Evolutionary conservation across 768 basidiomycete genomes (phyloP).

Genomic region (Tricholoma sp.): DNA sequence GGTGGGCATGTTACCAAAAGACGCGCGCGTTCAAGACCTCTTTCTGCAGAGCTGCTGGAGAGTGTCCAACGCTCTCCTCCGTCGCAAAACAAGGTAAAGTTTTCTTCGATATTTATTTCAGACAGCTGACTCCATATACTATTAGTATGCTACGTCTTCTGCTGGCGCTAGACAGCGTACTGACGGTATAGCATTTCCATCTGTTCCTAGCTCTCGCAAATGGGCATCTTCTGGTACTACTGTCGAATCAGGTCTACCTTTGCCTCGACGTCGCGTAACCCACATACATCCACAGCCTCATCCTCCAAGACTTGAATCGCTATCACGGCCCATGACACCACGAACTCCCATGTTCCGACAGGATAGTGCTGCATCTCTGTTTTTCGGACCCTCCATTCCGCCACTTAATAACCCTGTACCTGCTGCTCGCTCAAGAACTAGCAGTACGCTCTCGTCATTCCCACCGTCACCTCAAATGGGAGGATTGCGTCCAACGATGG

Average conservation of each 20-base stretch:
- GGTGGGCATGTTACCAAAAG: slow-evolving; percentile 74
- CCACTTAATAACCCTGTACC: slow-evolving; percentile 17
- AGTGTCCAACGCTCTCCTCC: slow-evolving; percentile 37
- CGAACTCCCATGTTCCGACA: slow-evolving; percentile 44
- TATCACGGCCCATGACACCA: slow-evolving; percentile 11
- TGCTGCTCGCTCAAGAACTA: slow-evolving; percentile 25
- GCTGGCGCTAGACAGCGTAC: slow-evolving; percentile 6
- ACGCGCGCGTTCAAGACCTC: slow-evolving; percentile 66
- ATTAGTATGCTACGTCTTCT: not conserved
- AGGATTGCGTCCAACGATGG: slow-evolving; percentile 22
- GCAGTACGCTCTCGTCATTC: slow-evolving; percentile 19
- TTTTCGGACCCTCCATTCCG: slow-evolving; percentile 60
- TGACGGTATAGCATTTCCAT: slow-evolving; percentile 33
- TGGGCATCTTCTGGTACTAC: slow-evolving; percentile 33
- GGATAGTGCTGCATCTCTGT: slow-evolving; percentile 54
- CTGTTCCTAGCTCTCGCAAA: slow-evolving; percentile 34
- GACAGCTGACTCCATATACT: slow-evolving; percentile 1
- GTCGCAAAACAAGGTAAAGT: slow-evolving; percentile 36
- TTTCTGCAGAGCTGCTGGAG: slow-evolving; percentile 62
- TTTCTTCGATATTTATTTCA: not conserved
- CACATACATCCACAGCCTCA: slow-evolving; percentile 28
- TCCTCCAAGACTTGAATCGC: slow-evolving; percentile 11
- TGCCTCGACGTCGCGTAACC: slow-evolving; percentile 48
- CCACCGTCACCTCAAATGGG: slow-evolving; percentile 16
- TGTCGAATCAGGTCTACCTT: slow-evolving; percentile 48